Evolutionary conservation across 2,329 filamentous ascomycete genomes (phyloP).

Genomic region (Sporothrix curviconia): DNA sequence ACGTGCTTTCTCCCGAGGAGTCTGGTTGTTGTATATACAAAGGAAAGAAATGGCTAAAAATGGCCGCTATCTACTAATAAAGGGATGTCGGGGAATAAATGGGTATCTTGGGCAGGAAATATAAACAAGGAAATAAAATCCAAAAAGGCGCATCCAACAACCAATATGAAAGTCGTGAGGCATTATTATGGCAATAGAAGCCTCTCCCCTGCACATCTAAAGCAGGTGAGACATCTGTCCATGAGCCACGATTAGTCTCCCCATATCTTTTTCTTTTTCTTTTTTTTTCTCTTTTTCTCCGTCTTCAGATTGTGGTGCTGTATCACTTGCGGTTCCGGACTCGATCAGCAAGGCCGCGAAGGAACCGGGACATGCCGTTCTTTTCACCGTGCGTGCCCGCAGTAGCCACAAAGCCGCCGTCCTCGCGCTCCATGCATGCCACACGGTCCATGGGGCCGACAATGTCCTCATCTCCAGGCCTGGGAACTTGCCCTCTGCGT

Average conservation of each 20-base stretch:
- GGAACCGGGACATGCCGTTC: constrained; percentile 32
- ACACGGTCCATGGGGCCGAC: constrained; percentile 80
- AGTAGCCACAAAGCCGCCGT: background rate
- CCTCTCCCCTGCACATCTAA: no score
- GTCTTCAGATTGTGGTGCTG: background rate
- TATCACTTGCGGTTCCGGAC: constrained; percentile 8
- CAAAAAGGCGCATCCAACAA: no score
- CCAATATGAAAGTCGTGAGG: no score
- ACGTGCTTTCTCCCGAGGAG: background rate
- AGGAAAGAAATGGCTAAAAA: background rate
- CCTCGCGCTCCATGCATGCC: constrained; percentile 22
- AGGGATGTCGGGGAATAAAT: background rate
- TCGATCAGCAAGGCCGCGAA: constrained; percentile 39
- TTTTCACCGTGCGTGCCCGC: constrained; percentile 5
- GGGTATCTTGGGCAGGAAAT: constrained; percentile 14
- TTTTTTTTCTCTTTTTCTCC: background rate
- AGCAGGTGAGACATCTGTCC: background rate
- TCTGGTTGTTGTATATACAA: background rate
- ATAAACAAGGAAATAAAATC: background rate
- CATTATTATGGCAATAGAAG: no score
- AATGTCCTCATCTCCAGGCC: constrained; percentile 81
- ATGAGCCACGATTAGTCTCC: background rate
- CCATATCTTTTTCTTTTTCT: background rate
- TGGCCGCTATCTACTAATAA: background rate
- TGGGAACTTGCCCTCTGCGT: constrained; percentile 74